Evolutionary conservation across 768 basidiomycete genomes (phyloP), one percentile per base, ranked within the genome.

Genomic region (Mycena vitilis): DNA sequence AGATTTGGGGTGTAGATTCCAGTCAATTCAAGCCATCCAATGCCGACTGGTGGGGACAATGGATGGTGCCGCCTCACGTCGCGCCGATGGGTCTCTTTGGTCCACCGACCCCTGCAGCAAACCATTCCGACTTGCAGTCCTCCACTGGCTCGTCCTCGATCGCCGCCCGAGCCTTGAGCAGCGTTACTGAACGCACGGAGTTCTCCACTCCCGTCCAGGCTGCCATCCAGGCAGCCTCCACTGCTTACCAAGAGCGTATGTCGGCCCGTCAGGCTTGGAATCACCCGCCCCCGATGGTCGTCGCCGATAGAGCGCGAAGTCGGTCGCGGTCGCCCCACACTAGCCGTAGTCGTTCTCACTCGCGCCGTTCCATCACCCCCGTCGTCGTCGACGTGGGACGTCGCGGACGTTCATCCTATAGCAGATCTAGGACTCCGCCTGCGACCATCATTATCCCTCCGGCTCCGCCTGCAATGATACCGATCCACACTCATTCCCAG

Each of bases 171-270:
- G 56, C 59, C 42, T 18, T 68, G 55, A 68, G 67, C 51, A 47
- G 16, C 8, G 56, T 68, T 42, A 53, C 67, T 18, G 66, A 68
- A 36, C 22, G 10, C 60, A 58, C 65, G 18, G 60, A 67, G 34
- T 45, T 18, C 40, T 40, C 40, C 49, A 8, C 55, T 5, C 48
- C 48, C 56, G 25, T 23, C 42, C n/a, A n/a, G n/a, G n/a, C n/a
- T n/a, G n/a, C n/a, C n/a, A 5, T 37, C 25, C 49, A 48, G 36
- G 16, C 40, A 8, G 25, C 18, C 37, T 37, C 66, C 6, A 30
- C 51, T 45, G n/a, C 34, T 18, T 37, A 34, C 44, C 47, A 15
- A 15, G 56, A 44, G 23, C 10, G 15, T 15, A 11, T 40, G 15
- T 1, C 10, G 40, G 2, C 5, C 40, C 40, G 30, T 30, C 30